These are phyloP conservation scores for Gastrodia elata DNA, from an alignment of 106 monocot species.

Conservation along the genomic window DNA sequence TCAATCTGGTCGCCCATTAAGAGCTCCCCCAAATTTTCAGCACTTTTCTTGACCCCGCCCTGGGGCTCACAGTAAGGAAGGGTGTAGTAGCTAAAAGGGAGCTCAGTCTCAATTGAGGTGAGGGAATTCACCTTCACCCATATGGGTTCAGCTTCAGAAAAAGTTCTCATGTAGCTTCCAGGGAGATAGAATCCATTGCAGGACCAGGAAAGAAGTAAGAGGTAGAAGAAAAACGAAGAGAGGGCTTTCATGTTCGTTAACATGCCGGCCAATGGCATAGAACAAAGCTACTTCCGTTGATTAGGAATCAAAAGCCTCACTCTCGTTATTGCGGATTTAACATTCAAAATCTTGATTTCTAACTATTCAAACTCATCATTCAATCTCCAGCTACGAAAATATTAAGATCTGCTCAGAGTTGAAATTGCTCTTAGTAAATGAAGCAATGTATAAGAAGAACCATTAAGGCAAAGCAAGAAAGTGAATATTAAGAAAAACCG, in stretches of 20 bases:
- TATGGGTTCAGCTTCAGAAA: constrained; percentile 13
- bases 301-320: neutral
- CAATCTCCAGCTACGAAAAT: neutral
- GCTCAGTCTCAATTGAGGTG: constrained; percentile 25
- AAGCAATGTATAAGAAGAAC: neutral
- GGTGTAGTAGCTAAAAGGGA: constrained; percentile 19
- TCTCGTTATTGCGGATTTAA: neutral
- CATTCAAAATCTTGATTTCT: neutral
- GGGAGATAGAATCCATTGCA: constrained; percentile 26
- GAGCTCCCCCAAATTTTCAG: constrained; percentile 25
- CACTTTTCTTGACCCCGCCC: constrained; percentile 11
- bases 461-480: neutral
- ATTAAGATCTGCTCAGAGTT: neutral
- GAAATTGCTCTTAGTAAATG: neutral
- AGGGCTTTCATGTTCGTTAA: neutral
- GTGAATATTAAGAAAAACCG: neutral
- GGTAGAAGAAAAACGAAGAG: constrained; percentile 3
- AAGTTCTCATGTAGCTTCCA: constrained; percentile 21
- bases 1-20: constrained; percentile 23
- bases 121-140: constrained; percentile 22
- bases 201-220: neutral
- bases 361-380: neutral
- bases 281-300: neutral
- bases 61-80: constrained; percentile 20
- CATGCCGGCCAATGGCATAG: neutral